A percentile compares a stretch with the other conserved stretches of the same genome.
phyloP scores from a whole-genome alignment of 2,329 filamentous ascomycete species.

The Curvularia spicifera region DNA sequence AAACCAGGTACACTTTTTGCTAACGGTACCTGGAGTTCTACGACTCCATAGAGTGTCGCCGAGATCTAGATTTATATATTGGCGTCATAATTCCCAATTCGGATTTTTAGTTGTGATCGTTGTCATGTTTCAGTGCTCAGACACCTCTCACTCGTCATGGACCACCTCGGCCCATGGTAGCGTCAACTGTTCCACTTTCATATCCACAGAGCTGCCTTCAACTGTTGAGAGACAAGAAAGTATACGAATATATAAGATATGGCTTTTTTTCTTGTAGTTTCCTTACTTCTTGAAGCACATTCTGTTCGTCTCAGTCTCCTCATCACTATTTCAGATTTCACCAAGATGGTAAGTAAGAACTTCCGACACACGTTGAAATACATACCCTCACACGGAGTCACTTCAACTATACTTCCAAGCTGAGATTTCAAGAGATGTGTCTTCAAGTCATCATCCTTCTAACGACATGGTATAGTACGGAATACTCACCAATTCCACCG shows the following conservation, averaged over 20 bases:
- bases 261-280: no score
- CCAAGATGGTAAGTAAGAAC: slow-evolving; percentile 8
- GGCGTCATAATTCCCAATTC: neutral
- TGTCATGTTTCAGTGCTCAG: neutral
- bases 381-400: no score
- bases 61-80: neutral
- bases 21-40: slow-evolving; percentile 44
- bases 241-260: neutral
- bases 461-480: slow-evolving; percentile 3
- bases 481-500: slow-evolving; percentile 2
- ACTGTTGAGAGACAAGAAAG: neutral
- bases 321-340: neutral
- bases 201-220: neutral
- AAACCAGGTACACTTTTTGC: slow-evolving; percentile 33
- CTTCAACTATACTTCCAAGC: neutral
- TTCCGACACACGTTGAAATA: neutral
- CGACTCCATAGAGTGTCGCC: neutral
- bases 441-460: neutral
- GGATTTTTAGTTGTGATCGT: neutral
- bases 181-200: neutral
- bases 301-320: neutral
- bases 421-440: neutral
- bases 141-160: neutral
- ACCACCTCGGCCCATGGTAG: slow-evolving; percentile 6
- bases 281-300: neutral